These are phyloP conservation scores for Acanthamoeba rhysodes DNA, from an alignment of 208 protist species.

Conservation along the genomic window DNA sequence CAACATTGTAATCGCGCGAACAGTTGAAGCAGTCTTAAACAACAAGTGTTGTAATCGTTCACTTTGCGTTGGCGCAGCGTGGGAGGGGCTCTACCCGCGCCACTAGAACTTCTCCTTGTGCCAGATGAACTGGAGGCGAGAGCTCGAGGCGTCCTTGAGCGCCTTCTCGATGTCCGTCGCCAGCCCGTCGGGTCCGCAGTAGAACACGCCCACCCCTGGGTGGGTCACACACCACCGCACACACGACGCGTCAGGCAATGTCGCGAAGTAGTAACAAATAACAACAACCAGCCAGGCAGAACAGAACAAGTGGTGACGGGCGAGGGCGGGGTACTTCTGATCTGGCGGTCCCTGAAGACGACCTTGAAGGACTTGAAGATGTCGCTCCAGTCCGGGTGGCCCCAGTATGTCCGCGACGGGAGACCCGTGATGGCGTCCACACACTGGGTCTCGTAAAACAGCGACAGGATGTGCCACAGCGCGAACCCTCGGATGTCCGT, in stretches of 20 bases:
- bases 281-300: too few relatives aligned
- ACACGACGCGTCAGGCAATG: not conserved
- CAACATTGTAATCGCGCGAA: too few relatives aligned
- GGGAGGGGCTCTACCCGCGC: too few relatives aligned
- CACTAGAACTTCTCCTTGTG: slow-evolving; percentile 41
- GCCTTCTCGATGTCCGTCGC: not conserved
- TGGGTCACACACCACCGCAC: not conserved
- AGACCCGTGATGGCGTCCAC: slow-evolving; percentile 31
- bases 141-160: not conserved
- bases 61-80: too few relatives aligned
- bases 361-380: slow-evolving; percentile 49
- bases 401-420: slow-evolving; percentile 35
- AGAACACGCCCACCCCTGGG: slow-evolving; percentile 47
- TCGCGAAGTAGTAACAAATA: too few relatives aligned
- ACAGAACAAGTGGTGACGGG: too few relatives aligned
- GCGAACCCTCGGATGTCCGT: slow-evolving; percentile 25
- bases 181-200: slow-evolving; percentile 17
- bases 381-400: slow-evolving; percentile 28
- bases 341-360: not conserved
- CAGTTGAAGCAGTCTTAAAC: too few relatives aligned
- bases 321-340: not conserved
- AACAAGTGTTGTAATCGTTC: too few relatives aligned
- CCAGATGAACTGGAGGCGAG: not conserved
- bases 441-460: slow-evolving; percentile 20
- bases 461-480: slow-evolving; percentile 21